Evolutionary conservation across 2,329 filamentous ascomycete species (phyloP), one percentile per base, ranked within the genome.

Genomic region (Phialocephala subalpina): DNA sequence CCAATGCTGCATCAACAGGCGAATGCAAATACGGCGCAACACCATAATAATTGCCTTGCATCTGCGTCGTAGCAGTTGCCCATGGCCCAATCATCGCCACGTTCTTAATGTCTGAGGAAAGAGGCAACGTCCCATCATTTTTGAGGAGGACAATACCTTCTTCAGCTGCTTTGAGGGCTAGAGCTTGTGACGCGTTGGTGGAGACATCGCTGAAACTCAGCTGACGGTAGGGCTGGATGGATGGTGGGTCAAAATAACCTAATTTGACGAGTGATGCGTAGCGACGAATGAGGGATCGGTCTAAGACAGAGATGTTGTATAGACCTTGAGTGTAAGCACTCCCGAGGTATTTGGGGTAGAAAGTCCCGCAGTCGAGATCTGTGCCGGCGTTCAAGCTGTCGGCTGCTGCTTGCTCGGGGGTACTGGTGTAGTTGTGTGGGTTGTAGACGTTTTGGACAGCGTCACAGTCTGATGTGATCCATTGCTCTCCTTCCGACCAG

Each of bases 401-500:
- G 9, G 55, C 55, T 5, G 35, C 55, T 20, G 55, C 55, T 57
- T 57, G 29, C 18, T 57, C 33, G 18, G 55, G 55, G 27, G 27
- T 61, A 12, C 14, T 38, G 18, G 77, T 78, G 52, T 79, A 81
- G 38, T 79, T 73, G 56, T 81, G 79, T 38, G 78, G 75, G 20
- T 74, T 66, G 42, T 74, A 59, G 62, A 90, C 82, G 72, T 89
- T 84, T 49, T 83, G 79, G 1, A 90, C 80, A 0, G 89, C 84
- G 60, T 88, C 87, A 69, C 90, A 92, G 73, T 92, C 90, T 18
- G 84, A 86, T 0, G 86, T 88, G 40, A 92, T 82, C 74, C 85
- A 90, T 67, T 90, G 85, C 57, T 87, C 83, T 57, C 86, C 81
- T 2, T 84, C 81, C 0, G 83, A 85, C 82, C 88, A 92, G 58